Base-by-base conservation (phyloP, 169 alveolate species). In the Babesia gibsoni region DNA sequence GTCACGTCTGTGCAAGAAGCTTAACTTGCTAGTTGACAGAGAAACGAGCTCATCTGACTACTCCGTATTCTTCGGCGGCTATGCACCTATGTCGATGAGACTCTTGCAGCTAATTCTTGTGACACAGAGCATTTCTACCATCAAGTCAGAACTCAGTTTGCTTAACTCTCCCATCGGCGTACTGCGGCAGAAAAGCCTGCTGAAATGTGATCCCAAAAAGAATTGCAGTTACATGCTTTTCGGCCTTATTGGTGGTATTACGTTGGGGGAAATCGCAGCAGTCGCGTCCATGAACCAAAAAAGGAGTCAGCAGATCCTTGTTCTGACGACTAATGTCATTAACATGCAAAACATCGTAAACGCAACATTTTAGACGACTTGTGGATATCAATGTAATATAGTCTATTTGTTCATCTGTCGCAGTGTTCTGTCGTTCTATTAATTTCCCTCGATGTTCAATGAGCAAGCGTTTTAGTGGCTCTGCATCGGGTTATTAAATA, bases 211-310 rank as follows among this genome's bases (percentile, higher is more conserved):
- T 7, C 30, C 33, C 23, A 52, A 32, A 5, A n/a, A 27, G 27
- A 37, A 22, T 20, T 29, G 56, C 1, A 50, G 50, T 18, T 37
- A 37, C 10, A 70, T 59, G 23, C 67, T 85, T 12, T 61, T 85
- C 20, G 84, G 83, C 32, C 75, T 67, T 57, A 73, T 85, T 30
- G 91, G 91, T 2, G 91, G 91, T 9, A 81, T 77, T 14, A 85
- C 91, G 4, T 45, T 80, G 18, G 91, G 91, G 22, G 91, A 85
- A 53, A 74, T 85, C 18, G 89, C 90, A 18, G 73, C 91, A 7
- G 67, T 85, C 4, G 57, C 73, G 0, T 29, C 58, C 16, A 22
- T 77, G 5, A 77, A 77, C 59, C 65, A 54, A 57, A 75, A 75
- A 45, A 20, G 52, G 35, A 30, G 57, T 22, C 45, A 54, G 9